Conservation (phyloP, 2,329 filamentous ascomycete species). For the Ceratocystis cacaofunesta region DNA sequence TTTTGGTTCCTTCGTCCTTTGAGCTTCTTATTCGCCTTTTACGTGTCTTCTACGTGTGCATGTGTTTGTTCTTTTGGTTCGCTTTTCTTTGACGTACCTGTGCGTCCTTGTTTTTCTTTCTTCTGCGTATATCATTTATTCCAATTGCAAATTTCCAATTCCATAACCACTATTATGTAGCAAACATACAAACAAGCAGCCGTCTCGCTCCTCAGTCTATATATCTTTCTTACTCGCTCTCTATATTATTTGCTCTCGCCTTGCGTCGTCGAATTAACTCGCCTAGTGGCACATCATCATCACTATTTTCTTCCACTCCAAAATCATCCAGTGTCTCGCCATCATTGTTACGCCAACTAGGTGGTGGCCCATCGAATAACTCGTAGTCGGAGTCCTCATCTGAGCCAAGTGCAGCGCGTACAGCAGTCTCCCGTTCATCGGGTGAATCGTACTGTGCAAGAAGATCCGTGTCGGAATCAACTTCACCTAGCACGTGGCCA, state of each 20-base stretch:
- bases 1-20: background rate
- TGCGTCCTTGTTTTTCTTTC: constrained; percentile 16
- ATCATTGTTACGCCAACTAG: constrained; percentile 58
- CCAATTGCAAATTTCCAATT: background rate
- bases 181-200: background rate
- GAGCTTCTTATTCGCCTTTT: background rate
- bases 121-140: constrained; percentile 10
- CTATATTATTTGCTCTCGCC: constrained; percentile 22
- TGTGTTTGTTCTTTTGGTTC: constrained; percentile 17
- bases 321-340: constrained; percentile 62
- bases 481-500: constrained; percentile 35
- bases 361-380: constrained; percentile 22
- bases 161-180: background rate
- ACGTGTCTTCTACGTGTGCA: constrained; percentile 1
- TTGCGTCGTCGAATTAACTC: constrained; percentile 48
- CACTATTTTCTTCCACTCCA: constrained; percentile 53
- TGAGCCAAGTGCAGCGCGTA: constrained; percentile 14
- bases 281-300: constrained; percentile 53
- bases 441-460: constrained; percentile 32
- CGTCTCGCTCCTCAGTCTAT: background rate
- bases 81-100: constrained; percentile 19
- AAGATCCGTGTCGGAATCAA: constrained; percentile 32
- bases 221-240: background rate
- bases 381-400: constrained; percentile 26
- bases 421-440: constrained; percentile 26